These are phyloP conservation scores for Neurospora africana DNA, from an alignment of 495 filamentous ascomycete species.

Conservation along the genomic window DNA sequence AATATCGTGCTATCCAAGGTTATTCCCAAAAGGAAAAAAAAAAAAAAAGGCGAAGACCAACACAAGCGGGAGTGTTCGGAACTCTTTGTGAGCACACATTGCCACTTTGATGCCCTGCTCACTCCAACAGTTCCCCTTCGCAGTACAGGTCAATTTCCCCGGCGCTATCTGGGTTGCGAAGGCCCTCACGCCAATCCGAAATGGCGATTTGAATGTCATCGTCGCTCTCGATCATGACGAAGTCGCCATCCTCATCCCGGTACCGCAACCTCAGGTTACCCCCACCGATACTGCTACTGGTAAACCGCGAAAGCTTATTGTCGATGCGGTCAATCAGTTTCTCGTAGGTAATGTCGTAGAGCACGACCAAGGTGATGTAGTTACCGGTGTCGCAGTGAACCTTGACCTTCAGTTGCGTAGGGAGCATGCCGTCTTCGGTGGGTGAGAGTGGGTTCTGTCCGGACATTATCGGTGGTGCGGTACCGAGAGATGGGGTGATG, in stretches of 20 bases:
- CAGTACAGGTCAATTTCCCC: conserved; percentile 79
- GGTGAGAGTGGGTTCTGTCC: conserved; percentile 27
- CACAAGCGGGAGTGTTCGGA: not conserved
- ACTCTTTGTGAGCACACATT: not conserved
- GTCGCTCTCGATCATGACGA: conserved; percentile 83
- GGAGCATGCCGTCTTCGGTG: conserved; percentile 46
- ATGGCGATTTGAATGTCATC: conserved; percentile 93
- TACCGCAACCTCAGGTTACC: conserved; percentile 78
- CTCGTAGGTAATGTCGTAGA: conserved; percentile 85
- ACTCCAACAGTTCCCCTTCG: conserved; percentile 25
- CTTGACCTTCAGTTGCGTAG: conserved; percentile 87
- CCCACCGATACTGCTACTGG: conserved; percentile 64
- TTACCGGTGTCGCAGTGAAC: conserved; percentile 72
- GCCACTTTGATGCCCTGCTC: not conserved
- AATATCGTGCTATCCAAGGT: not conserved
- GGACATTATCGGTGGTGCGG: conserved; percentile 20
- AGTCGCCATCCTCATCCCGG: conserved; percentile 85
- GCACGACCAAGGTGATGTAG: conserved; percentile 85
- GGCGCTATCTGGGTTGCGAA: conserved; percentile 51
- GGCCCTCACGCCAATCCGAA: conserved; percentile 76
- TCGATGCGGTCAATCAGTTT: conserved; percentile 95
- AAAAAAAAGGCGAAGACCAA: not conserved
- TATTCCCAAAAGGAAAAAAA: not conserved
- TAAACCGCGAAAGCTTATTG: conserved; percentile 77
- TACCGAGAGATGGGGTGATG: conserved; percentile 22